Conservation (phyloP, 2,329 filamentous ascomycete species). For the Xylariaceae sp. region DNA sequence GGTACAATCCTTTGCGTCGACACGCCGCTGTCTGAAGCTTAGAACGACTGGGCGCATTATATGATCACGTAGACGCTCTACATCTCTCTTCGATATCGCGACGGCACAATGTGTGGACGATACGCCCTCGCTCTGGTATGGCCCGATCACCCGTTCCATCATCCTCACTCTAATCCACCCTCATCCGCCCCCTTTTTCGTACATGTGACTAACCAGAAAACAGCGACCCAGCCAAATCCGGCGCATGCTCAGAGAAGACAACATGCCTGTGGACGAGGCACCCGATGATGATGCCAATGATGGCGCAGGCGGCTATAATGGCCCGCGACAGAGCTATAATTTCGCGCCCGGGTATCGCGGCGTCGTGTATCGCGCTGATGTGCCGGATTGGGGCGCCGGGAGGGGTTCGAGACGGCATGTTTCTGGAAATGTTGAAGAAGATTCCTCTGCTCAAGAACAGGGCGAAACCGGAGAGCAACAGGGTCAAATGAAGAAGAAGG, state of each 20-base stretch:
- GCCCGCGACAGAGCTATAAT: constrained; percentile 75
- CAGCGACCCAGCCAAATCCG: constrained; percentile 75
- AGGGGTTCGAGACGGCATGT: constrained; percentile 14
- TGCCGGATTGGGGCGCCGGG: constrained; percentile 55
- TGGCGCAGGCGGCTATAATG: constrained; percentile 33
- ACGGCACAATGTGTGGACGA: constrained; percentile 57
- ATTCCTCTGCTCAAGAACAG: background rate
- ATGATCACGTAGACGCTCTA: background rate
- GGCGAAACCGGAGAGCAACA: background rate
- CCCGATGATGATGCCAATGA: constrained; percentile 57
- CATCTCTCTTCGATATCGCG: background rate
- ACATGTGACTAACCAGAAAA: constrained; percentile 4
- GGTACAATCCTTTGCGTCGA: background rate
- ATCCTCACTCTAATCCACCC: no score
- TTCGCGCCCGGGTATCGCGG: constrained; percentile 86
- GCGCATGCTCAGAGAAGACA: constrained; percentile 64
- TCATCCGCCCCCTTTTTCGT: no score
- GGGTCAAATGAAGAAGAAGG: no score
- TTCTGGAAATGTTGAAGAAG: constrained; percentile 12
- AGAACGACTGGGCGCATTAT: background rate
- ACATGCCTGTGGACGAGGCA: constrained; percentile 66
- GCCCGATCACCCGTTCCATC: no score
- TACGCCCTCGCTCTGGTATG: constrained; percentile 60
- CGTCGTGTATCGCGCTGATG: constrained; percentile 76
- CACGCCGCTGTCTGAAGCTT: background rate